Evolutionary conservation across 345 rosid genomes (phyloP).

Genomic region (Litchi chinensis): DNA sequence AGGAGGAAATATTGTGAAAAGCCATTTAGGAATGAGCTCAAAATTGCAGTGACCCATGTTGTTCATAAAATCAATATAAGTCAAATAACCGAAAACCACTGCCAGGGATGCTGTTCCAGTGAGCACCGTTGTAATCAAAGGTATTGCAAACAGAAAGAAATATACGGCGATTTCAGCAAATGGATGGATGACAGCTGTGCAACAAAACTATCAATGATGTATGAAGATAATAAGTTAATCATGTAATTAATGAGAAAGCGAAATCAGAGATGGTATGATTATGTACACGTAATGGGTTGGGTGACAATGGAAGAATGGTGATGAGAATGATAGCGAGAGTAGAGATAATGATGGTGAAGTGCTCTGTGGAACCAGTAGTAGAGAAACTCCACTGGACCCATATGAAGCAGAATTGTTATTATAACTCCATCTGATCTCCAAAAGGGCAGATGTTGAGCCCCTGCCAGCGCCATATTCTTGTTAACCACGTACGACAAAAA

Average conservation of each 20-base stretch:
- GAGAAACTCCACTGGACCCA: constrained; percentile 66
- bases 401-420: constrained; percentile 43
- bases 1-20: constrained; percentile 62
- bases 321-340: constrained; percentile 83
- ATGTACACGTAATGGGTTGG: constrained; percentile 62
- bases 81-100: constrained; percentile 31
- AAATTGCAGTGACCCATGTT: constrained; percentile 91
- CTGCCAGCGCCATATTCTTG: constrained; percentile 18
- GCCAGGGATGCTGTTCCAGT: constrained; percentile 39
- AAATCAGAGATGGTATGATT: neutral
- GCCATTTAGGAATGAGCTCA: constrained; percentile 59
- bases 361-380: constrained; percentile 82
- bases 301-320: constrained; percentile 80
- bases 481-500: constrained; percentile 21
- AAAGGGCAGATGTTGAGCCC: constrained; percentile 37
- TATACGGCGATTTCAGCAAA: constrained; percentile 69
- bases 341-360: constrained; percentile 64
- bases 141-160: constrained; percentile 50
- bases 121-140: constrained; percentile 27
- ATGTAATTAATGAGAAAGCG: too few relatives aligned
- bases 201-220: too few relatives aligned
- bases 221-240: too few relatives aligned
- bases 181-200: constrained; percentile 77
- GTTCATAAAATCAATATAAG: constrained; percentile 72
- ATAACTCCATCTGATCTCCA: constrained; percentile 62